A percentile compares a stretch with the other conserved stretches of the same genome.
Evolutionary conservation across 1,139 yeast genomes (phyloP).

Genomic region (Debaryomyces sp.): DNA sequence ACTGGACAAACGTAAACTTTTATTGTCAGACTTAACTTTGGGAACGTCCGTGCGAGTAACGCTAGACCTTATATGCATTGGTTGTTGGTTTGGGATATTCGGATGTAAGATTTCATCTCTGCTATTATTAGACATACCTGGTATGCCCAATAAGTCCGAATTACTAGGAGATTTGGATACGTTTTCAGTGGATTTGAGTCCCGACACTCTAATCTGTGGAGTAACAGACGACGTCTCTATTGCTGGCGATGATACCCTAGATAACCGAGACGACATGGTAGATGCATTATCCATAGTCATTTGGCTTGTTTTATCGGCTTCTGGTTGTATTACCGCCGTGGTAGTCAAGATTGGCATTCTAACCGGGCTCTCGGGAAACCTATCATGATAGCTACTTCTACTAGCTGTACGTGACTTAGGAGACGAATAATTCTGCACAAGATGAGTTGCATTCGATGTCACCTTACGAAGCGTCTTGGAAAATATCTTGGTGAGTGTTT

Average conservation of each 20-base stretch:
- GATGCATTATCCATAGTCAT: not conserved
- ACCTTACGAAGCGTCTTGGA: constrained; percentile 48
- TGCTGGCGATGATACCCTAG: constrained; percentile 2
- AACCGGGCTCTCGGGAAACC: constrained; percentile 7
- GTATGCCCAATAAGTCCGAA: not conserved
- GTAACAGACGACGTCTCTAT: not conserved
- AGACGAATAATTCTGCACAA: constrained; percentile 35
- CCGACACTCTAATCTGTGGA: not conserved
- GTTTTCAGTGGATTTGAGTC: not conserved
- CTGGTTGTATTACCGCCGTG: constrained; percentile 1
- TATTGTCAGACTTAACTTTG: constrained; percentile 36
- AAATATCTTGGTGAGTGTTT: constrained; percentile 36
- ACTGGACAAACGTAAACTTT: constrained; percentile 32
- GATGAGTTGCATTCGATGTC: constrained; percentile 45
- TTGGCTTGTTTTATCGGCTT: not conserved
- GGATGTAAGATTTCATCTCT: not conserved
- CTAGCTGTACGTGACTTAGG: constrained; percentile 4
- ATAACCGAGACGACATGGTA: constrained; percentile 1
- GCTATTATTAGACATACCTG: not conserved
- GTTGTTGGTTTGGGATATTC: not conserved
- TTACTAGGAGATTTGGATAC: not conserved
- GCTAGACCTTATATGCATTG: constrained; percentile 7
- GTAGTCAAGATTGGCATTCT: constrained; percentile 10
- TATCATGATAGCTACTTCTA: constrained; percentile 3
- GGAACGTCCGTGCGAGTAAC: constrained; percentile 17